A percentile compares a stretch with the other conserved stretches of the same genome.
Conservation (phyloP, 1,139 yeast species). For the Groenewaldozyma auringiensis region DNA sequence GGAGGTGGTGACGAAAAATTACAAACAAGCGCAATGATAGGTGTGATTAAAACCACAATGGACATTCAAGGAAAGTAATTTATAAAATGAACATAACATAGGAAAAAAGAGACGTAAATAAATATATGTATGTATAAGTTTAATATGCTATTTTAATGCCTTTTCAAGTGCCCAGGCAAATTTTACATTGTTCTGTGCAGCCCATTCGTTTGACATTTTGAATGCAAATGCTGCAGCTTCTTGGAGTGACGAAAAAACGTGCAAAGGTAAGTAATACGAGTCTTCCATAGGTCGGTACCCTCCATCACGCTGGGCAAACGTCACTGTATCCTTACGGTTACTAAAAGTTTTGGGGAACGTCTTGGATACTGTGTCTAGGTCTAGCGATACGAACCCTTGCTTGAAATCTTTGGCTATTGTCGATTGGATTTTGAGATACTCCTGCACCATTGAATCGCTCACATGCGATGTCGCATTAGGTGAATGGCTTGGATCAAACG, state of each 20-base stretch:
- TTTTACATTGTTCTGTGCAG: constrained; percentile 23
- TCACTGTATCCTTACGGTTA: constrained; percentile 15
- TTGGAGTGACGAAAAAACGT: constrained; percentile 32
- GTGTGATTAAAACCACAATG: constrained; percentile 63
- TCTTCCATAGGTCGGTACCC: constrained; percentile 32
- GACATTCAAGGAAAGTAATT: constrained; percentile 23
- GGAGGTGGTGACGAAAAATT: constrained; percentile 89
- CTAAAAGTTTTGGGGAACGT: constrained; percentile 30
- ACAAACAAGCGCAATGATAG: constrained; percentile 85
- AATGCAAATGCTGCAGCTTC: constrained; percentile 37
- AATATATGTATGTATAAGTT: constrained; percentile 2
- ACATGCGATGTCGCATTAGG: not conserved
- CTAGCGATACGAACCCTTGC: constrained; percentile 26
- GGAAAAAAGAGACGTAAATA: not conserved
- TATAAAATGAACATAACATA: not conserved
- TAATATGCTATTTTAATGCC: constrained; percentile 12
- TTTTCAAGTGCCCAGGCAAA: constrained; percentile 22
- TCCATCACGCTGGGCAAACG: constrained; percentile 20
- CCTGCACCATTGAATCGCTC: not conserved
- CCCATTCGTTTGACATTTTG: constrained; percentile 31
- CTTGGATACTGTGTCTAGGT: constrained; percentile 20
- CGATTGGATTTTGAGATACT: constrained; percentile 15
- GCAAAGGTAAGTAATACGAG: constrained; percentile 33
- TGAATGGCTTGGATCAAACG: not conserved
- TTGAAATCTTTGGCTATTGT: constrained; percentile 28